Conservation (phyloP, 257 asterid genomes). For the Nicotiana paniculata region DNA sequence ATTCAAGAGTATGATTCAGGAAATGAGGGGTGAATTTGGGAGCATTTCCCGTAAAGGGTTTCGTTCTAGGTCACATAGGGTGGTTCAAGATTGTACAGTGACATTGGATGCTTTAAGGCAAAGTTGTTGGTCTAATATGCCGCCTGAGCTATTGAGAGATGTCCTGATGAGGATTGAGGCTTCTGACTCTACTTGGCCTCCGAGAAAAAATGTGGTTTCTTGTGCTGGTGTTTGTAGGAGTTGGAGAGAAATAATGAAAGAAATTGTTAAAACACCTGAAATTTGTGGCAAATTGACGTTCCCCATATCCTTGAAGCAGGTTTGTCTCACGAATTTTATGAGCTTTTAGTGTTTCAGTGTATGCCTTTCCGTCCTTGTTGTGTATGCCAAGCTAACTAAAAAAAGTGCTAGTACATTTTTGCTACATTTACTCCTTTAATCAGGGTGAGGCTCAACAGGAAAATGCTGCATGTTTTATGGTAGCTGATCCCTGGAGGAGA, state of each 20-base stretch:
- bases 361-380: not conserved
- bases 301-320: constrained; percentile 97
- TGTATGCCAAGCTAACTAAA: not conserved
- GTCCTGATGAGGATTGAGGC: constrained; percentile 74
- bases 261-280: constrained; percentile 59
- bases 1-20: constrained; percentile 36
- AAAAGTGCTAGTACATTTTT: too few relatives aligned
- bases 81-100: constrained; percentile 38
- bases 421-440: too few relatives aligned
- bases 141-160: constrained; percentile 88
- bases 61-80: constrained; percentile 37
- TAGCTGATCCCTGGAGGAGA: not conserved
- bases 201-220: constrained; percentile 68
- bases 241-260: constrained; percentile 91
- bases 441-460: not conserved
- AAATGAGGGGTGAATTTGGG: constrained; percentile 35
- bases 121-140: constrained; percentile 94
- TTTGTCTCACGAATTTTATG: constrained; percentile 6
- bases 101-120: constrained; percentile 73
- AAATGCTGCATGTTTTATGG: not conserved
- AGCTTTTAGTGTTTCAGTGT: not conserved
- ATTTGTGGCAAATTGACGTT: constrained; percentile 63
- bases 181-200: constrained; percentile 70
- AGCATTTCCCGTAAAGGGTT: constrained; percentile 43
- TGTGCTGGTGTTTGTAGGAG: constrained; percentile 97